phyloP scores from a whole-genome alignment of 2,329 filamentous ascomycete genomes.

The Pyrenochaeta sp. region DNA sequence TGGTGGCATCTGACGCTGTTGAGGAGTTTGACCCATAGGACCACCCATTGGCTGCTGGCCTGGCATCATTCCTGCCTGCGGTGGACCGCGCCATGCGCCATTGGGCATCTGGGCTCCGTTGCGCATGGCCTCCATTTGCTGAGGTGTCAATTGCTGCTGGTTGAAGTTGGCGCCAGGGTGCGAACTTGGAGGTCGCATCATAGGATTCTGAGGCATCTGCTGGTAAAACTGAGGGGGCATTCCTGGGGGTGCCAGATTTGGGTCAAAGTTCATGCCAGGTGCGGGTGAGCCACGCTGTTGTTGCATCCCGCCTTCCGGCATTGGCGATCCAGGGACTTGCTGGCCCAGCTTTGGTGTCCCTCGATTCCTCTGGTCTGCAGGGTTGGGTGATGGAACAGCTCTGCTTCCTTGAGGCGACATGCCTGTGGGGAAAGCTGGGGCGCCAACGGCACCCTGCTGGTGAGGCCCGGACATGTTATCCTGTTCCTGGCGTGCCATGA shows the following conservation, averaged over 20 bases:
- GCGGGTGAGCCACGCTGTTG: constrained; percentile 68
- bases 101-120: constrained; percentile 48
- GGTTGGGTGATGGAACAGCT: constrained; percentile 77
- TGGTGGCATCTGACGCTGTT: constrained; percentile 69
- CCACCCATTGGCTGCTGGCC: constrained; percentile 62
- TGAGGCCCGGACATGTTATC: constrained; percentile 68
- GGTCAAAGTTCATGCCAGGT: constrained; percentile 62
- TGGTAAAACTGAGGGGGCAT: constrained; percentile 51
- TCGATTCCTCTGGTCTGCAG: constrained; percentile 80
- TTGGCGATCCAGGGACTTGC: constrained; percentile 71
- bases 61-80: constrained; percentile 62
- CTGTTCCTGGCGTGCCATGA: constrained; percentile 84
- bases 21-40: constrained; percentile 70
- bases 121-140: constrained; percentile 59
- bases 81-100: constrained; percentile 47
- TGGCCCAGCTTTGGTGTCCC: constrained; percentile 77
- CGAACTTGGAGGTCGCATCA: constrained; percentile 65
- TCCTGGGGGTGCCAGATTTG: constrained; percentile 58
- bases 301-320: constrained; percentile 74
- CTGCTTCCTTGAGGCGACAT: constrained; percentile 75
- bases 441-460: constrained; percentile 57
- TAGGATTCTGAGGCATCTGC: constrained; percentile 45
- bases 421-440: constrained; percentile 68
- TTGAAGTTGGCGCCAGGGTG: constrained; percentile 65
- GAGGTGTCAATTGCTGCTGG: constrained; percentile 68